Percentiles rank a stretch among this genome's conserved stretches.
phyloP scores from a whole-genome alignment of 768 basidiomycete genomes.

The Russula sp. region DNA sequence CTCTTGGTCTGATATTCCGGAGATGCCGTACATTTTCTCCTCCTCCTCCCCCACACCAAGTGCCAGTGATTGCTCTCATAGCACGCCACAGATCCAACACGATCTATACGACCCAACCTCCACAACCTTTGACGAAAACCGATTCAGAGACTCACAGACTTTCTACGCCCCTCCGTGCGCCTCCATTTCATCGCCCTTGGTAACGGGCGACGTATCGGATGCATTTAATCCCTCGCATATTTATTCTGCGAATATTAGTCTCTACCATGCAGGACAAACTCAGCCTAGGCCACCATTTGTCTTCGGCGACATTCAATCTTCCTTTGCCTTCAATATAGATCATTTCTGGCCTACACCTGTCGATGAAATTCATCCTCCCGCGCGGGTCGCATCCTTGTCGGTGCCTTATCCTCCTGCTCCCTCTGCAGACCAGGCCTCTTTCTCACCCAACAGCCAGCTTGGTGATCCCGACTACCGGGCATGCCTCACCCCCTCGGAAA shows the following conservation, averaged over 20 bases:
- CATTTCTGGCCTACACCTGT: background rate
- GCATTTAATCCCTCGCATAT: slow-evolving; percentile 7
- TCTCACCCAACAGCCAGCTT: background rate
- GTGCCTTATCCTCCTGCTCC: background rate
- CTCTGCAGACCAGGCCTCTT: background rate
- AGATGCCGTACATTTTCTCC: background rate
- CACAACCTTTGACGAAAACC: background rate
- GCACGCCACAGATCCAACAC: background rate
- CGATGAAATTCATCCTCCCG: background rate
- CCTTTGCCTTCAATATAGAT: background rate
- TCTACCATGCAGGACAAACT: background rate
- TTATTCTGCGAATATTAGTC: background rate
- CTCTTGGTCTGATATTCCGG: slow-evolving; percentile 1
- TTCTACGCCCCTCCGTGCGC: background rate
- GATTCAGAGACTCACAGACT: background rate
- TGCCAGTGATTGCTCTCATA: background rate
- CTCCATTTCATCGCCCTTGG: background rate
- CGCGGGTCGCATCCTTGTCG: background rate
- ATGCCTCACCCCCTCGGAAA: background rate
- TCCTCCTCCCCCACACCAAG: background rate
- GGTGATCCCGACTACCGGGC: background rate
- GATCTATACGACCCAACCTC: background rate
- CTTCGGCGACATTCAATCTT: slow-evolving; percentile 6
- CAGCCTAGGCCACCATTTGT: background rate
- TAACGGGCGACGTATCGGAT: background rate